Base-by-base conservation (phyloP, 2,329 filamentous ascomycete species). In the Alternaria infectoria region DNA sequence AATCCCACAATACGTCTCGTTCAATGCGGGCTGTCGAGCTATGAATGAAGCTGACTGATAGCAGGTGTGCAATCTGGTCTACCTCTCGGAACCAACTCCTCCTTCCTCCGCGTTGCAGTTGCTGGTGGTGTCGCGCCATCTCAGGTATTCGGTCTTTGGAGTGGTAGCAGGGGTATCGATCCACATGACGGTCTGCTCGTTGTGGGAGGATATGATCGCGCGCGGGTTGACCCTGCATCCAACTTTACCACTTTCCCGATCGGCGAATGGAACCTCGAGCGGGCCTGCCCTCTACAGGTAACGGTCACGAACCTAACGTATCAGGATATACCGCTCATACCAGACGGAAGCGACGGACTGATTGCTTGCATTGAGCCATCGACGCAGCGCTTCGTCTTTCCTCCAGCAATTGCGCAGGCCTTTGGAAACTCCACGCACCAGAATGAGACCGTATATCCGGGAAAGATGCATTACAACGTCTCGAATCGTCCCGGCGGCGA, bases 151-250 rank as follows among this genome's bases (percentile, higher is more conserved):
- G 62, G 62, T 17, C 54, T 65, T n/a, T 65, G 62, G 62, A 51
- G 32, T 28, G 62, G 62, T 19, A 65, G 62, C 49, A 46, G 62
- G 25, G 54, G 59, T 5, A 36, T 65, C 13, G 44, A 61, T 28
- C 62, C 62, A n/a, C 43, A 43, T 11, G 62, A 65, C 49, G 62
- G 62, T 11, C 10, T 59, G n/a, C 62, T 65, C 11, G 49, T 65
- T 44, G 57, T 65, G n/a, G 62, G 62, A 6, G 62, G 62, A 12
- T 65, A 65, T n/a, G 62, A 65, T 62, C 59, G 51, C 12, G 51
- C 62, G 15, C 52, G 62, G 12, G 40, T 65, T 11, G 44, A 57
- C n/a, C 28, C 59, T 8, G 49, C 30, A 32, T 52, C 49, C 28
- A 40, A 47, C 13, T 62, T 62, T 15, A 62, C 62, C 13, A 62